These are phyloP conservation scores for Cornus suecica DNA, from an alignment of 148 eudicot genomes.

Conservation along the genomic window DNA sequence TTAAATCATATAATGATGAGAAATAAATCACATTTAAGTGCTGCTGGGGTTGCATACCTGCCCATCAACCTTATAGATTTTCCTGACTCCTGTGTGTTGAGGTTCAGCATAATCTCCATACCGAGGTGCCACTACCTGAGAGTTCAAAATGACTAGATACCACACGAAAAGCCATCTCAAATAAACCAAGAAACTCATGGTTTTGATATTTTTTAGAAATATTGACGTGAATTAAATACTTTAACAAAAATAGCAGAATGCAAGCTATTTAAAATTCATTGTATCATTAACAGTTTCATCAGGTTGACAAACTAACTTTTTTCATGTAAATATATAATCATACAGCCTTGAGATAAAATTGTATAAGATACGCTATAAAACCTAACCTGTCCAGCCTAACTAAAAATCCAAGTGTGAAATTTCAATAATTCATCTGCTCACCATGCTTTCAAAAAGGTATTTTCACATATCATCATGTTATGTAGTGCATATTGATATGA, in stretches of 20 bases:
- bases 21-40: slow-evolving; percentile 6
- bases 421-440: background rate
- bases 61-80: slow-evolving; percentile 70
- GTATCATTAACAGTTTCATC: background rate
- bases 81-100: slow-evolving; percentile 68
- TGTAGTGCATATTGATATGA: background rate
- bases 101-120: slow-evolving; percentile 75
- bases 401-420: background rate
- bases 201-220: too few relatives aligned
- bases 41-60: slow-evolving; percentile 50
- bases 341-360: background rate
- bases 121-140: slow-evolving; percentile 81
- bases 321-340: background rate
- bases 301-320: background rate
- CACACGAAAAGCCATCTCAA: background rate
- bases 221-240: too few relatives aligned
- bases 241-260: background rate
- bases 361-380: background rate
- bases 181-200: background rate
- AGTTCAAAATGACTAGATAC: background rate
- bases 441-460: background rate
- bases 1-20: background rate
- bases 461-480: background rate
- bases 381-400: background rate
- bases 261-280: background rate